These are phyloP conservation scores for Sugiyamaella marilandica DNA, from an alignment of 805 yeast genomes.

Conservation along the genomic window DNA sequence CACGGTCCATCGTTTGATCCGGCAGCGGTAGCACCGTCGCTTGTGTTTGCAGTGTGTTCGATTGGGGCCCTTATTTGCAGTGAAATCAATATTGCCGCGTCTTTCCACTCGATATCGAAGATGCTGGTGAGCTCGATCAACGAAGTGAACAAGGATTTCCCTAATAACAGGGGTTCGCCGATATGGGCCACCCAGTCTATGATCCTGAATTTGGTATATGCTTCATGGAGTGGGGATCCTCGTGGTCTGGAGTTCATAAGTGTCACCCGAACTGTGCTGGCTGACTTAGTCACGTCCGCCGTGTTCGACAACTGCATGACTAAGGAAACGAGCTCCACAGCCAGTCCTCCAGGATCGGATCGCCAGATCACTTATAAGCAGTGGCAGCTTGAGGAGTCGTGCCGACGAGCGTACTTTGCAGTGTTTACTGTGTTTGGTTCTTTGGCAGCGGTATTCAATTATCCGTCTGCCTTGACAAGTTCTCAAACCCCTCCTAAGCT, in stretches of 20 bases:
- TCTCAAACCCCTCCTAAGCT: conserved; percentile 20
- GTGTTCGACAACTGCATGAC: conserved; percentile 9
- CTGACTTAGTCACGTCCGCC: conserved; percentile 13
- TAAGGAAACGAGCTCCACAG: background rate
- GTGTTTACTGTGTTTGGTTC: conserved; percentile 28
- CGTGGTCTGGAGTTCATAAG: conserved; percentile 29
- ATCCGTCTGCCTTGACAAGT: conserved; percentile 24
- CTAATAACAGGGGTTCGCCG: conserved; percentile 23
- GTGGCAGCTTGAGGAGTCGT: conserved; percentile 31
- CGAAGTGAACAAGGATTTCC: conserved; percentile 27
- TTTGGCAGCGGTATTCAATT: conserved; percentile 28
- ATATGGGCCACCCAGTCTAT: conserved; percentile 31
- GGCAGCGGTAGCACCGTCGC: conserved; percentile 27
- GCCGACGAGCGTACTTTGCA: conserved; percentile 30
- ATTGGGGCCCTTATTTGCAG: conserved; percentile 32
- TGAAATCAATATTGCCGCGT: conserved; percentile 26
- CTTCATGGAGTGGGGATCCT: conserved; percentile 31
- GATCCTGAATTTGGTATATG: conserved; percentile 26
- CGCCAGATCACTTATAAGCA: conserved; percentile 18
- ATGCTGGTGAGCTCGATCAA: conserved; percentile 25
- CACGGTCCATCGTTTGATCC: conserved; percentile 33
- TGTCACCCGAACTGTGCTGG: conserved; percentile 24
- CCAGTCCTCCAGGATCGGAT: background rate
- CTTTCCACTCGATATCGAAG: conserved; percentile 27
- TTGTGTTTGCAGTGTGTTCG: conserved; percentile 32